Evolutionary conservation across 306 rosid genomes (phyloP).

Genomic region (barrel medic (Medicago truncatula)): MtrunA17r5.0-ANR NC_053043.1:34584001-34584500

Average conservation of each 20-base stretch:
- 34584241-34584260: not conserved
- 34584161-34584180: not conserved
- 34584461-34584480: not conserved
- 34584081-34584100: not conserved
- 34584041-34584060: constrained; percentile 1
- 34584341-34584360: not conserved
- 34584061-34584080: not conserved
- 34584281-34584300: not conserved
- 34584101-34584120: not conserved
- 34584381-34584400: not conserved
- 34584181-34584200: no score
- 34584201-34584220: not conserved
- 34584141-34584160: not conserved
- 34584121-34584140: not conserved
- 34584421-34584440: not conserved
- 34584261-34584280: not conserved
- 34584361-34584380: not conserved
- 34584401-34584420: not conserved
- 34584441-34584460: not conserved
- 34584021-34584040: not conserved
- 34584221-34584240: not conserved
- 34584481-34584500: not conserved
- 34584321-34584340: not conserved
- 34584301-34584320: not conserved
- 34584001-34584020: not conserved